Evolutionary conservation across 1,284 basidiomycete species (phyloP).

Genomic region (Fomitopsis schrenkii): DNA sequence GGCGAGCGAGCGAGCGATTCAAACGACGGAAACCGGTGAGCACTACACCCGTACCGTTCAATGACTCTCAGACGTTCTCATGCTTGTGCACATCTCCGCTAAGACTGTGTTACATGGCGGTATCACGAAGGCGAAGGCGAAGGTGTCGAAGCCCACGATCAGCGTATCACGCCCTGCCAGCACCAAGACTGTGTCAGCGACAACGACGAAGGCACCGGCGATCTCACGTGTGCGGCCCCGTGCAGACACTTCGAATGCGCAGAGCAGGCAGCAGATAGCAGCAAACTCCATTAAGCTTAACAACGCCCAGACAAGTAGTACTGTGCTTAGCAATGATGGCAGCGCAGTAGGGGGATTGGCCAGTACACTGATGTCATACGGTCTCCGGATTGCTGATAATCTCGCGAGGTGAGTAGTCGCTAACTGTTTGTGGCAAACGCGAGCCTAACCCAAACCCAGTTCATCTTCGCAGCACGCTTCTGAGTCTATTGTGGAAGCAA

Average conservation of each 20-base stretch:
- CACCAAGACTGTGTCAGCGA: background rate
- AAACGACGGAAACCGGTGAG: conserved; percentile 1
- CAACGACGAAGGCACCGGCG: background rate
- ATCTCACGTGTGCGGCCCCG: background rate
- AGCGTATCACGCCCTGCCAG: background rate
- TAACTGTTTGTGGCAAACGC: background rate
- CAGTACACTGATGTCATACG: conserved; percentile 21
- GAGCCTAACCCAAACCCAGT: background rate
- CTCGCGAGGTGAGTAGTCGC: conserved; percentile 12
- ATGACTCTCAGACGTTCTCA: background rate
- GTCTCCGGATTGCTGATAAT: conserved; percentile 13
- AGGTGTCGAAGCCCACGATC: conserved; percentile 1
- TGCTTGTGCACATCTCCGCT: background rate
- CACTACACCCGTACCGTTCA: background rate
- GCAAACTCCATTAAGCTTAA: background rate
- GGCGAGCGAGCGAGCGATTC: background rate
- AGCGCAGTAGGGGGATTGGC: conserved; percentile 15
- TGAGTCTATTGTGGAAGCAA: background rate
- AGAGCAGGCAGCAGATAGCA: background rate
- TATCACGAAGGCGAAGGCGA: conserved; percentile 17
- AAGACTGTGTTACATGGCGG: conserved; percentile 11
- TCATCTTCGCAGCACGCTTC: background rate
- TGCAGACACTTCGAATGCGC: background rate
- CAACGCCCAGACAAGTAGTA: background rate
- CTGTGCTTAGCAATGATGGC: background rate